Evolutionary conservation across 345 rosid species (phyloP), one percentile per base, ranked within the genome.

Genomic region (Populus pruinosa): DNA sequence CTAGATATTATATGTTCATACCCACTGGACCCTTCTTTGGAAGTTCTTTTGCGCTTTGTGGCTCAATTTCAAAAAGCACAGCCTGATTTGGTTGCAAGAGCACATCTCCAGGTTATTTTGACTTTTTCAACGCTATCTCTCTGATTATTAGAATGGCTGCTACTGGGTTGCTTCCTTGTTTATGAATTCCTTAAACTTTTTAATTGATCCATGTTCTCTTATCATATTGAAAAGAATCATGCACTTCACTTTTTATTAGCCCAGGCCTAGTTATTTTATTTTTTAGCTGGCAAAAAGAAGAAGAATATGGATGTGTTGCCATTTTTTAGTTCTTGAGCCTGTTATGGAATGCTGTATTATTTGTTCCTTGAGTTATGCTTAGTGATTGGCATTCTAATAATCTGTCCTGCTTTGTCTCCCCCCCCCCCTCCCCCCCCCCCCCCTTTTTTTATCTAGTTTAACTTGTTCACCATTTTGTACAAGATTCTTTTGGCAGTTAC

Each of bases 1-100:
- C 90, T 96, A 74, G 97, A 96, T 82, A 82, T 79, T 67, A 84
- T 96, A 16, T 92, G 97, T 85, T 90, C 90, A 73, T 90, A 83
- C 82, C 76, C 93, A 39, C 72, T 94, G 85, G 92, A 96, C 67
- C 89, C 91, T 71, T 84, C 81, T 18, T 80, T 92, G 75, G 99
- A 94, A 85, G 87, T 66, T 82, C 85, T 91, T 73, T 79, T 94
- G 85, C 89, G 83, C 73, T 96, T 91, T 85, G 87, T 90, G 83
- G 90, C 85, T 81, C 92, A 87, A 78, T 96, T 96, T 86, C 99
- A 96, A 76, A 96, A 90, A 66, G 87, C 92, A 85, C 83, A 87
- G 77, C 98, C 99, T 69, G 98, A 91, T 88, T 83, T 96, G 83
- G 91, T 94, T 75, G 89, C 99, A 64, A 87, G 99, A 82, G 96